Evolutionary conservation across 2,329 filamentous ascomycete genomes (phyloP), one percentile per base, ranked within the genome.

Genomic region (Colletotrichum chlorophyti): DNA sequence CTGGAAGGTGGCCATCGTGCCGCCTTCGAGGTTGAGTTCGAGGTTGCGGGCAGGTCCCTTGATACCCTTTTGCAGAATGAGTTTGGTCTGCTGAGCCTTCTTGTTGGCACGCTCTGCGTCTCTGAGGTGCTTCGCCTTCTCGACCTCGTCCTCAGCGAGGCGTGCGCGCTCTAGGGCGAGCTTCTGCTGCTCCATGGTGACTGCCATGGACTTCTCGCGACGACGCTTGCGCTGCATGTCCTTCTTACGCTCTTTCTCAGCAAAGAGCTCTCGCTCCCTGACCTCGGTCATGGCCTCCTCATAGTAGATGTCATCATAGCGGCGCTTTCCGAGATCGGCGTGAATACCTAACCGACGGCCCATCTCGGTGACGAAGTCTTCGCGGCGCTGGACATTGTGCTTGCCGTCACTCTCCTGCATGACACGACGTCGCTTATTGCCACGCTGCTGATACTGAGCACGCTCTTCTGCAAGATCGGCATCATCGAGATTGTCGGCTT

Each of bases 231-330:
- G 90, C 73, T 99, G 95, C 92, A 99, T 98, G 70, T 99, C 95
- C 79, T 99, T 99, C 80, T 99, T 99, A 64, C 95, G 91, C 76
- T 99, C 95, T 77, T 99, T 99, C 74, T 99, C 95, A 61, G 94
- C 93, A 60, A 90, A 90, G 7, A 97, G 82, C 72, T 97, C 94
- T 64, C 92, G 91, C 61, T 93, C 90, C 65, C 95, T 91, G 2
- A 98, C 94, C 66, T 97, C 90, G 50, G 90, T 85, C 59, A 94
- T 84, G 2, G 95, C 94, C 35, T 90, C 88, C 15, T 91, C 85
- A 69, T 93, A 93, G 71, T 95, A 88, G 41, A 88, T 79, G 12
- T 90, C 83, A 58, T 91, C 86, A 71, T 91, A 97, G 27, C 91
- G 87, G 50, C 88, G 83, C 67, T 90, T 90, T 34, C 91, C 91